phyloP scores from a whole-genome alignment of 352 stramenopile genomes.

The Pythium scleroteichum region DNA sequence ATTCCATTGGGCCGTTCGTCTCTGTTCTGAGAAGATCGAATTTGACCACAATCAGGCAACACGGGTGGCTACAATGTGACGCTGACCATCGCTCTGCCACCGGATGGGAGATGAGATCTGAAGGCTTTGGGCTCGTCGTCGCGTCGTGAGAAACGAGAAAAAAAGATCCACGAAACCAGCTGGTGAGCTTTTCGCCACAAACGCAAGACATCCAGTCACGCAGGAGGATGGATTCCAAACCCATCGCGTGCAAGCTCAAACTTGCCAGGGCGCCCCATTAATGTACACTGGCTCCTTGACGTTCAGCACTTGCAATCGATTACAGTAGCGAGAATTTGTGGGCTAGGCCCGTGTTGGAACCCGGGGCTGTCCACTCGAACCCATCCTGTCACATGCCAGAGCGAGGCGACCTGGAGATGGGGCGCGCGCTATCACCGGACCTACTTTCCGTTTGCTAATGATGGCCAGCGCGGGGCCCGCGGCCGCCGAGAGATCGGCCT shows the following conservation, averaged over 20 bases:
- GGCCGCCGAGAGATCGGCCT: too few species aligned
- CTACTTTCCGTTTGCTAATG: not conserved
- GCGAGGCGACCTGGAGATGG: not conserved
- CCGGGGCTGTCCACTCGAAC: slow-evolving; percentile 1
- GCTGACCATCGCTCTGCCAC: not conserved
- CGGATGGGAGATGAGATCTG: not conserved
- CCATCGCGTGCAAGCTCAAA: not conserved
- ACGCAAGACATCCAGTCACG: slow-evolving; percentile 15
- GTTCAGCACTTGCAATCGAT: slow-evolving; percentile 3
- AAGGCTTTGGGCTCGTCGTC: slow-evolving; percentile 3
- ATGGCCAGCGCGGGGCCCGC: not conserved
- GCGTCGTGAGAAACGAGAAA: slow-evolving; percentile 1
- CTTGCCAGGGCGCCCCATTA: not conserved
- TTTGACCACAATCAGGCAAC: slow-evolving; percentile 4
- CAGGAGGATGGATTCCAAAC: slow-evolving; percentile 1
- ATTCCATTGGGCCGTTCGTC: too few species aligned
- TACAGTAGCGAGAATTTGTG: slow-evolving; percentile 10
- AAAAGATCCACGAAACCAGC: slow-evolving; percentile 14
- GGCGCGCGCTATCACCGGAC: not conserved
- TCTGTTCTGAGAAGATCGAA: not conserved
- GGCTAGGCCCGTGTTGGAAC: slow-evolving; percentile 6
- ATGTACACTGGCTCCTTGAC: not conserved
- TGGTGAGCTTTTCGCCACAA: slow-evolving; percentile 8
- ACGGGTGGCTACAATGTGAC: not conserved
- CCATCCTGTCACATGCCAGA: slow-evolving; percentile 26